Conservation (phyloP, 2,329 filamentous ascomycete species). For the Grosmannia penicillata region DNA sequence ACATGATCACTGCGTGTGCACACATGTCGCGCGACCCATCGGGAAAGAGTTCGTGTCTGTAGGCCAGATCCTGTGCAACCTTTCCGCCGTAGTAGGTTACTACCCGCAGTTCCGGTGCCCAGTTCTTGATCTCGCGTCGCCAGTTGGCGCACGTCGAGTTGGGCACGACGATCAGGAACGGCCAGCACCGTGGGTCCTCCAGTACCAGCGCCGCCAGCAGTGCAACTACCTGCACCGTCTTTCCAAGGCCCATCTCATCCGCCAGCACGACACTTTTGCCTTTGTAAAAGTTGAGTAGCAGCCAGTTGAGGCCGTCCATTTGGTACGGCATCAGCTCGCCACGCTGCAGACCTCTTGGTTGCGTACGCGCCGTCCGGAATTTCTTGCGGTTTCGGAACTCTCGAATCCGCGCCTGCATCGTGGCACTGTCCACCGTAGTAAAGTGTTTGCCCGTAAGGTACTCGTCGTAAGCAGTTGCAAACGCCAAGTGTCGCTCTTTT, state of each 20-base stretch:
- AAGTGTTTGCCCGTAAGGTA: slow-evolving; percentile 72
- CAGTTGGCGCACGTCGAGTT: slow-evolving; percentile 97
- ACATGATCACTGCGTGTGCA: slow-evolving; percentile 87
- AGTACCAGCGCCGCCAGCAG: slow-evolving; percentile 62
- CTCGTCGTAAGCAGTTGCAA: slow-evolving; percentile 70
- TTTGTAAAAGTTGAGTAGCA: slow-evolving; percentile 77
- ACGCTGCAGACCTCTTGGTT: slow-evolving; percentile 59
- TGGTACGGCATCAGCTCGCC: slow-evolving; percentile 83
- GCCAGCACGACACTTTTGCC: slow-evolving; percentile 80
- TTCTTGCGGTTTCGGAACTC: slow-evolving; percentile 44
- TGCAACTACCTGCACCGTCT: slow-evolving; percentile 85
- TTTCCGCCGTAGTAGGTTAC: slow-evolving; percentile 84
- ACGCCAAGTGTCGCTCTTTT: slow-evolving; percentile 59
- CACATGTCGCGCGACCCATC: slow-evolving; percentile 49
- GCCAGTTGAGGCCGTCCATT: slow-evolving; percentile 84
- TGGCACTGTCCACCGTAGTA: slow-evolving; percentile 33
- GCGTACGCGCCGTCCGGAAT: slow-evolving; percentile 55
- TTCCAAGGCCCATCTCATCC: slow-evolving; percentile 96
- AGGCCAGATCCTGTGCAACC: slow-evolving; percentile 59
- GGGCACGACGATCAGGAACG: slow-evolving; percentile 83
- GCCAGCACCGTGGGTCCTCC: slow-evolving; percentile 61
- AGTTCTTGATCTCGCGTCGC: slow-evolving; percentile 89
- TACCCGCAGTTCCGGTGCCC: slow-evolving; percentile 72
- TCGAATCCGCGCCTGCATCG: slow-evolving; percentile 52
- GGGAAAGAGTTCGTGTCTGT: slow-evolving; percentile 76